These are phyloP conservation scores for Polytrichum formosum DNA, from an alignment of 225 moss, liverwort and hornwort genomes.

Conservation along the genomic window DNA sequence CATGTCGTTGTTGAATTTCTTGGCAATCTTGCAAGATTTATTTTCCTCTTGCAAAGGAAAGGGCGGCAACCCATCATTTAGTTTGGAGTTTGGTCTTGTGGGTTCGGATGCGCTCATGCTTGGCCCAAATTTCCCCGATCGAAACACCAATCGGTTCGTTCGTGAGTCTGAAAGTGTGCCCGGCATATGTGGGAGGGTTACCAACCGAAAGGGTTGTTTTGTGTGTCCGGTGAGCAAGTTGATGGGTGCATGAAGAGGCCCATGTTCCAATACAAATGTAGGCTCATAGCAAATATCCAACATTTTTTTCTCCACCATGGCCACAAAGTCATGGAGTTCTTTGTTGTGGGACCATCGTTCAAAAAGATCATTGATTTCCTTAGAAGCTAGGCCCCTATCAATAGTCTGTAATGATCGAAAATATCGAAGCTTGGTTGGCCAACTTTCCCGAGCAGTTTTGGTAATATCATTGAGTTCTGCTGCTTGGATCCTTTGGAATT, in stretches of 20 bases:
- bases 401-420: background rate
- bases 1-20: conserved; percentile 18
- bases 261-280: background rate
- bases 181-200: too few species aligned
- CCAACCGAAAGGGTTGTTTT: background rate
- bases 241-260: background rate
- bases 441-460: background rate
- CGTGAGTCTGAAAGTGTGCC: background rate
- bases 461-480: background rate
- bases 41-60: background rate
- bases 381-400: background rate
- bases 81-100: background rate
- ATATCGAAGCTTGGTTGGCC: conserved; percentile 1
- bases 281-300: background rate
- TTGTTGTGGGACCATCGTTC: conserved; percentile 14
- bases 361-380: conserved; percentile 4
- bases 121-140: background rate
- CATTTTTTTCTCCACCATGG: background rate
- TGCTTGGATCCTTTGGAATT: background rate
- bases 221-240: background rate
- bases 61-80: background rate
- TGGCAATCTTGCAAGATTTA: conserved; percentile 10
- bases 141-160: too few species aligned
- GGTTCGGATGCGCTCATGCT: background rate
- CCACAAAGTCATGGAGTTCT: conserved; percentile 12